Base-by-base conservation (phyloP, 306 rosid species). In the Cicer yamashitae region DNA sequence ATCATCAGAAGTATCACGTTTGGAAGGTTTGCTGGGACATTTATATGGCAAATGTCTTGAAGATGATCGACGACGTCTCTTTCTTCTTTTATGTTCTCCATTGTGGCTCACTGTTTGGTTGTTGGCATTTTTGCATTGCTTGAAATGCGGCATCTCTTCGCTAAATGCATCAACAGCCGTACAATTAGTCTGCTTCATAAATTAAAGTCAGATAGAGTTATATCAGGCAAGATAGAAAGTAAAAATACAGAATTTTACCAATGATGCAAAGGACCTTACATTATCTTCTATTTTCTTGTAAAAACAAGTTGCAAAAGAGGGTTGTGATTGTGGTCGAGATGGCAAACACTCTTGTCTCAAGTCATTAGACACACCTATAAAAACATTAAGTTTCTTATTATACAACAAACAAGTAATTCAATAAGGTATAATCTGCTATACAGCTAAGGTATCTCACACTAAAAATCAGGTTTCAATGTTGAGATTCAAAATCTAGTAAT, bases 191-290 rank as follows among this genome's bases (percentile, higher is more conserved):
- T 90, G 96, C 85, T 84, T 63, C 71, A 73, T 40, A 62, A 70
- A 76, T 70, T 65, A 70, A 78, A 71, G 70, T 82, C 48, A 77
- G 70, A 71, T 39, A 12, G 54, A 9, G 72, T 63, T 77, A 79
- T 40, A 64, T 73, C 37, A 50, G 50, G 47, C 40, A 65, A 78
- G 51, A 68, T 50, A 62, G 66, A 78, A 34, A 79, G 51, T 53
- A 15, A 67, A 69, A 59, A 48, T 10, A 72, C 67, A 67, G 56
- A 74, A 47, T 70, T 75, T 76, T 17, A 74, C 46, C 2, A 15
- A 74, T 78, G 61, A 60, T 10, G 67, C 74, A 71, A 80, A 76
- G 80, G 85, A 68, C 75, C 84, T 74, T 89, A 94, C 98, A 71
- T 85, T 62, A 47, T 73, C 85, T 45, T 84, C 82, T 61, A 94